phyloP scores from a whole-genome alignment of 768 basidiomycete genomes.

The Suillus sp. region DNA sequence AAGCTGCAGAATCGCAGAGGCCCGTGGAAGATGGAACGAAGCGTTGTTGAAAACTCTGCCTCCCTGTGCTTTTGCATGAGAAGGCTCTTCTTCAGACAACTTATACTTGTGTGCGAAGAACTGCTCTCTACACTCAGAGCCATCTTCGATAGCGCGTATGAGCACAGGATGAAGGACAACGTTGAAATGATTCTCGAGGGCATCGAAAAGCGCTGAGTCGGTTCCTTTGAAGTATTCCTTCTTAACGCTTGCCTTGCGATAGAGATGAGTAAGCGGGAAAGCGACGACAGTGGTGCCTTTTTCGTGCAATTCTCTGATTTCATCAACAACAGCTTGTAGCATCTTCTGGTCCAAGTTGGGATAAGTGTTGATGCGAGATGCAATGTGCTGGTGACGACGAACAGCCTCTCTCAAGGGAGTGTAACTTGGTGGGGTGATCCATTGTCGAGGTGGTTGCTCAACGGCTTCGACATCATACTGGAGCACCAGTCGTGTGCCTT shows the following conservation, averaged over 20 bases:
- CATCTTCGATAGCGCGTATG: background rate
- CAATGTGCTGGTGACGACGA: background rate
- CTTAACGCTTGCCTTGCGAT: background rate
- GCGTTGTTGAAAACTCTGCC: background rate
- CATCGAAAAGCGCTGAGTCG: background rate
- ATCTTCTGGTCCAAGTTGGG: background rate
- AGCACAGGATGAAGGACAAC: background rate
- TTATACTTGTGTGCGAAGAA: background rate
- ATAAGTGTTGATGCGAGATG: background rate
- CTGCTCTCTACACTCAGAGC: background rate
- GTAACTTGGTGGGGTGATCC: background rate
- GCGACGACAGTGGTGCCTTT: background rate
- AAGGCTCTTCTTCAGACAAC: background rate
- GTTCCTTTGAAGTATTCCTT: background rate
- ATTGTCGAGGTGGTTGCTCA: background rate
- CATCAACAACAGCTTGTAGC: background rate
- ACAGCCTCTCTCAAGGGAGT: background rate
- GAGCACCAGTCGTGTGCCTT: background rate
- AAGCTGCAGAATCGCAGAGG: background rate
- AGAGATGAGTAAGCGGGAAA: background rate
- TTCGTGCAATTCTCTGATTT: background rate
- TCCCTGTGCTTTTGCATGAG: background rate
- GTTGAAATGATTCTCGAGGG: background rate
- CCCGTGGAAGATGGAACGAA: background rate
- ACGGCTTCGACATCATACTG: background rate